Evolutionary conservation across 1,284 basidiomycete genomes (phyloP), one percentile per base, ranked within the genome.

Genomic region (Sanguinoderma infundibulare): DNA sequence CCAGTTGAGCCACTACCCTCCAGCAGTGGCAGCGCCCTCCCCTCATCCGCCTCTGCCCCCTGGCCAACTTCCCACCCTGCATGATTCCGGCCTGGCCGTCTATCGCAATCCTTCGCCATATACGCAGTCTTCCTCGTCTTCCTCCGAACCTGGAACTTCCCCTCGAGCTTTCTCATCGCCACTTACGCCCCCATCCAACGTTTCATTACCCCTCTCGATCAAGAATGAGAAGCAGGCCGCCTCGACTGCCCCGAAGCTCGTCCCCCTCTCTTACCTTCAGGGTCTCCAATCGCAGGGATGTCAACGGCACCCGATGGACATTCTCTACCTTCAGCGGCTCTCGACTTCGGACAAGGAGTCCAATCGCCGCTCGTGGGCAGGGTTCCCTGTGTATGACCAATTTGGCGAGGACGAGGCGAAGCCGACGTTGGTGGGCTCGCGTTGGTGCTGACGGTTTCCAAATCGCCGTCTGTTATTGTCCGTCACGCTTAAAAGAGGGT

Each of bases 31-130:
- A 2, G 34, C 20, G 34, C 28, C 30, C 34, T 20, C 49, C n/a
- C 51, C 58, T 7, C 61, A 49, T 24, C 36, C 44, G 12, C 57
- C 55, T 5, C 56, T 61, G 30, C 51, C 49, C 30, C 40, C 56
- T 8, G 65, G 49, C 38, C 63, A 62, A 1, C 60, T 69, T 28
- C 69, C 73, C 22, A 67, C 64, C 35, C 55, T 70, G 22, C 61
- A 67, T 34, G 70, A 72, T 50, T 57, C 69, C 3, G 71, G 67
- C 34, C 61, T 68, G 44, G 65, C 62, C 42, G 53, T 59, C 9
- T 71, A 70, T 63, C 69, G 70, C 26, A 68, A 74, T 52, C 66
- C 72, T 0, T 73, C 70, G 24, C 70, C 72, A n/a, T 73, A 70
- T 47, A 67, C 71, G 3, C 67, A 68, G 30, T 72, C 69, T 6